Evolutionary conservation across 371 early-diverging fungal species (phyloP).

Genomic region (Apophysomyces ossiformis): DNA sequence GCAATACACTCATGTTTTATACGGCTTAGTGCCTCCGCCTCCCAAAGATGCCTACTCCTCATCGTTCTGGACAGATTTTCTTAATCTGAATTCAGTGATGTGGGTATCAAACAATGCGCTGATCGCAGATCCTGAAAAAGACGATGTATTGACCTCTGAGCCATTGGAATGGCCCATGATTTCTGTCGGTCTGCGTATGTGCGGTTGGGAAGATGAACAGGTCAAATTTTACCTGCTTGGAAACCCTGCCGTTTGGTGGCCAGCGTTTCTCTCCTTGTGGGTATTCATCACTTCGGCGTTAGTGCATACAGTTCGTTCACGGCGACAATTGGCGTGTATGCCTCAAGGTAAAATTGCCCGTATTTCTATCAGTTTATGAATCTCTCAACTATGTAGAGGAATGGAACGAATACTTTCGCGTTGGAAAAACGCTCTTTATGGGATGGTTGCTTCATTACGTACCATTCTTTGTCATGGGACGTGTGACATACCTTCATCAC

Average conservation of each 20-base stretch:
- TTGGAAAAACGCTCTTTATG: conserved; percentile 70
- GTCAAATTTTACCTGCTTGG: conserved; percentile 96
- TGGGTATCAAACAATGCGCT: conserved; percentile 98
- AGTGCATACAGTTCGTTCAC: conserved; percentile 65
- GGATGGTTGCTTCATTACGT: conserved; percentile 98
- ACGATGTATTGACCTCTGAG: conserved; percentile 85
- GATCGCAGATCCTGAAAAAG: conserved; percentile 94
- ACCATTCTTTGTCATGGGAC: conserved; percentile 98
- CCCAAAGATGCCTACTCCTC: conserved; percentile 67
- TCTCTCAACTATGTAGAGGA: conserved; percentile 39
- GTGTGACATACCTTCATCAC: conserved; percentile 98
- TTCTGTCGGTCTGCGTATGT: conserved; percentile 94
- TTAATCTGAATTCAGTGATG: conserved; percentile 96
- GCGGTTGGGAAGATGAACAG: conserved; percentile 88
- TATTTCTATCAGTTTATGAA: background rate
- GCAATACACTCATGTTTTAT: background rate
- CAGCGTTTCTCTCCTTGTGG: conserved; percentile 69
- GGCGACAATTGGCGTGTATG: conserved; percentile 70
- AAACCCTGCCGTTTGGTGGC: conserved; percentile 97
- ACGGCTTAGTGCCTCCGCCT: conserved; percentile 59
- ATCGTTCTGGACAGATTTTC: conserved; percentile 84
- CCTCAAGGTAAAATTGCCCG: conserved; percentile 28
- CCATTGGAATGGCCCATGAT: conserved; percentile 97
- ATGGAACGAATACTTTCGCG: conserved; percentile 74
- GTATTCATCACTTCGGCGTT: conserved; percentile 35